Evolutionary conservation across 75 land plant species (phyloP).

Genomic region (Adiantum capillusveneris): DNA sequence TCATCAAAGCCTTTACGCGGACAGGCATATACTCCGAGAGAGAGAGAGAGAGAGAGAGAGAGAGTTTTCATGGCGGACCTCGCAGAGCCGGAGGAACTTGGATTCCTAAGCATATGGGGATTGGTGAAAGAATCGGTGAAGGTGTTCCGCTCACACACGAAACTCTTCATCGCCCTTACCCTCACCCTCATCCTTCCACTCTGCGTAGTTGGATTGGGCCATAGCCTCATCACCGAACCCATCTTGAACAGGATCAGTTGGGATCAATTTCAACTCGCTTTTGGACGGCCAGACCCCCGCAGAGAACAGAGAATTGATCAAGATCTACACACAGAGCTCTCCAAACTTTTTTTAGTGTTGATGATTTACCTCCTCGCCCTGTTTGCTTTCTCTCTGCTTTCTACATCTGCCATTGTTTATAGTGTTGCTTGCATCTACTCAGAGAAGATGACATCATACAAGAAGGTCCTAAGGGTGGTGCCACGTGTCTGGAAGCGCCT

Average conservation of each 20-base stretch:
- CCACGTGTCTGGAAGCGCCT: constrained; percentile 40
- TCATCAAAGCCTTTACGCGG: too few relatives aligned
- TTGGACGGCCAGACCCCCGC: constrained; percentile 10
- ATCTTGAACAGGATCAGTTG: constrained; percentile 27
- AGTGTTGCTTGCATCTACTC: constrained; percentile 49
- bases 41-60: too few relatives aligned
- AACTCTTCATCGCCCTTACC: constrained; percentile 36
- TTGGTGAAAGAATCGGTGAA: constrained; percentile 43
- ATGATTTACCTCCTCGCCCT: constrained; percentile 27
- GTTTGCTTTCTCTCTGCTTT: constrained; percentile 41
- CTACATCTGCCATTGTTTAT: constrained; percentile 56
- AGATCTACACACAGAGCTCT: constrained; percentile 19
- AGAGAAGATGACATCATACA: constrained; percentile 13
- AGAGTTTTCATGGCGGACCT: too few relatives aligned
- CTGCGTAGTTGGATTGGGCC: constrained; percentile 34
- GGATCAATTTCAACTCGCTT: constrained; percentile 16
- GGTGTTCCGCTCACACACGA: constrained; percentile 23
- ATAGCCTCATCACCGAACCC: constrained; percentile 28
- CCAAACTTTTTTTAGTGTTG: constrained; percentile 20
- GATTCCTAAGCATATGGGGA: constrained; percentile 38
- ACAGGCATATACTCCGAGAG: too few relatives aligned
- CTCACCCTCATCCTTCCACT: constrained; percentile 52
- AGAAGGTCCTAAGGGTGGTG: constrained; percentile 21
- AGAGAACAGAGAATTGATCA: constrained; percentile 11
- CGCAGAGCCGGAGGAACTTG: constrained; percentile 56